A percentile compares a stretch with the other conserved stretches of the same genome.
Conservation (phyloP, 2,329 filamentous ascomycete genomes). For the Phaeophleospora eucalypticola region DNA sequence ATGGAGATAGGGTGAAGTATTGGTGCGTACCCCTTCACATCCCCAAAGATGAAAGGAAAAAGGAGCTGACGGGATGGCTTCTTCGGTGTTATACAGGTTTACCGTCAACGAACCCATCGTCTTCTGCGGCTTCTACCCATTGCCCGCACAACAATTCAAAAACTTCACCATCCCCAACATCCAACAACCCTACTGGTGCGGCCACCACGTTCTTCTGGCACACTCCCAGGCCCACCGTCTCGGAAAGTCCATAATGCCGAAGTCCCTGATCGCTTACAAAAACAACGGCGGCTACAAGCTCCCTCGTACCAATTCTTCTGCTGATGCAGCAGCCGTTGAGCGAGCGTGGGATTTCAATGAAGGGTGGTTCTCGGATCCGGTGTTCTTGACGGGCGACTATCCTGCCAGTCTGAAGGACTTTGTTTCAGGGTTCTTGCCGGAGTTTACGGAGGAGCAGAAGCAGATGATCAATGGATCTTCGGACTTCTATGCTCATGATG, state of each 20-base stretch:
- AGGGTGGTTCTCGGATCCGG: slow-evolving; percentile 43
- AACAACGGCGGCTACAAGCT: slow-evolving; percentile 36
- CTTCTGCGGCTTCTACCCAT: slow-evolving; percentile 31
- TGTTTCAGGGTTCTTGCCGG: slow-evolving; percentile 30
- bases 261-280: slow-evolving; percentile 34
- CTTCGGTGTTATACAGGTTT: slow-evolving; percentile 38
- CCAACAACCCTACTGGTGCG: slow-evolving; percentile 35
- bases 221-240: slow-evolving; percentile 39
- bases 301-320: slow-evolving; percentile 33
- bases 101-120: slow-evolving; percentile 41
- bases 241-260: slow-evolving; percentile 39
- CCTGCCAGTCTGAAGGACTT: slow-evolving; percentile 37
- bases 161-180: slow-evolving; percentile 32
- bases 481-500: slow-evolving; percentile 38
- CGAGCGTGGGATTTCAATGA: slow-evolving; percentile 37
- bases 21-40: background rate
- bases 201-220: slow-evolving; percentile 36
- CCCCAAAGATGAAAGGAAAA: too few relatives aligned
- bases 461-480: slow-evolving; percentile 30
- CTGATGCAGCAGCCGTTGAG: slow-evolving; percentile 33
- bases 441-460: slow-evolving; percentile 34
- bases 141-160: slow-evolving; percentile 37
- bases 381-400: slow-evolving; percentile 45
- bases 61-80: too few relatives aligned
- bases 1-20: slow-evolving; percentile 24